Evolutionary conservation across 225 moss, liverwort and hornwort genomes (phyloP), one percentile per base, ranked within the genome.

Genomic region (Antitrichia curtipendula): DNA sequence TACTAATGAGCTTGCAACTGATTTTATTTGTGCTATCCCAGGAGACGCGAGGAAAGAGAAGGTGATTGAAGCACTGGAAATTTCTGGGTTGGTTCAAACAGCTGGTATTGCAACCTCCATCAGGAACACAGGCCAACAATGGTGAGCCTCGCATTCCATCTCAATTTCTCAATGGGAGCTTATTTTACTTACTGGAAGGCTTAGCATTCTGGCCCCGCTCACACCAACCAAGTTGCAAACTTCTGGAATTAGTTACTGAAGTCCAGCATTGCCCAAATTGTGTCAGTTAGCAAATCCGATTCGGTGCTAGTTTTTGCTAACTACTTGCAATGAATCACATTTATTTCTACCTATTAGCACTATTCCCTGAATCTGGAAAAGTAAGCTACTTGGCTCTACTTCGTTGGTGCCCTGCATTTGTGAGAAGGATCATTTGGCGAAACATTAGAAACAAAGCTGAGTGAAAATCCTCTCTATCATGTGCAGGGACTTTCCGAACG

Each of bases 401-500:
- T 58, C 15, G 45, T 25, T 41, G 22, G 38, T 41, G 29, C 71
- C 38, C 38, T 86, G 43, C 24, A 57, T 68, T 56, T 27, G 56
- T 68, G 27, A 23, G 63, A 81, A 58, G 47, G 25, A 47, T 57
- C 43, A 43, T 54, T 58, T 69, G 45, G 23, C 25, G 31, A 54
- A n/a, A n/a, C 29, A 38, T 63, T 57, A 34, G 79, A 63, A 64
- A 31, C 45, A 24, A 45, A 77, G 57, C 49, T 87, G 63, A 87
- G 25, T 29, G 63, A 82, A 78, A 78, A 58, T 65, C 18, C 57
- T 84, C 41, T 52, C 10, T 18, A 23, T 86, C 28, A 13, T 82
- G 82, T 87, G 69, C 89, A 93, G 93, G 93, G 93, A 93, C 85
- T 93, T 89, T 87, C 93, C 93, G 56, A 93, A 93, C 63, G 93